Evolutionary conservation across 2,329 filamentous ascomycete species (phyloP), one percentile per base, ranked within the genome.

Genomic region (Dactylellina drechsleri): DNA sequence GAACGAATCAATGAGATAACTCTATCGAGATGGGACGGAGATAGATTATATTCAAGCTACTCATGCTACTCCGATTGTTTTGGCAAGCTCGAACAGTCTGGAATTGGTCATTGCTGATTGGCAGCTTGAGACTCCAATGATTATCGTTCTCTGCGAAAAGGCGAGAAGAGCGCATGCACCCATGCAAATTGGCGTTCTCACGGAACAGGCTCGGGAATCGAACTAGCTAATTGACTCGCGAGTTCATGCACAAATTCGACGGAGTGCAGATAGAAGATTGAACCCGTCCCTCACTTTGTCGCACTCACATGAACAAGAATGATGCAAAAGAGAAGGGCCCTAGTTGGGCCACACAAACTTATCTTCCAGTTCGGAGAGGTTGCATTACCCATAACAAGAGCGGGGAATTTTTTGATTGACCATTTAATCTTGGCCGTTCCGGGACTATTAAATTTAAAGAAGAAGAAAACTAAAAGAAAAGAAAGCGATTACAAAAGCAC

Each of bases 261-360:
- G 28, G 57, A 57, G 36, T 49, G 41, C 57, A 60, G 57, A 28
- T 28, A 49, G 28, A 16, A 8, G 16, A 6, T n/a, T 47, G 43
- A 18, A 54, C 28, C 13, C 43, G 40, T 49, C 54, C 31, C 31
- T 36, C 31, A 8, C 31, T 36, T 36, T 36, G 31, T 36, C 31
- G 31, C 31, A 40, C 57, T 57, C 56, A 60, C 66, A 70, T 70
- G 53, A 47, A 57, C 57, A 58, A 70, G 61, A 62, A 70, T n/a
- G 20, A 57, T 57, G 43, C 41, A 47, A 36, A 58, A 4, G 43
- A n/a, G 18, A 40, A 15, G 6, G 47, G 20, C 41, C 66, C 40
- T 49, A 49, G 26, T 56, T 56, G 23, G 8, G 23, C 28, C 15
- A 50, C 15, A 52, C 10, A 52, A 52, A 52, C 15, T 18, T 52